Base-by-base conservation (phyloP, 345 rosid species). In the Eucalyptus tenuipes region DNA sequence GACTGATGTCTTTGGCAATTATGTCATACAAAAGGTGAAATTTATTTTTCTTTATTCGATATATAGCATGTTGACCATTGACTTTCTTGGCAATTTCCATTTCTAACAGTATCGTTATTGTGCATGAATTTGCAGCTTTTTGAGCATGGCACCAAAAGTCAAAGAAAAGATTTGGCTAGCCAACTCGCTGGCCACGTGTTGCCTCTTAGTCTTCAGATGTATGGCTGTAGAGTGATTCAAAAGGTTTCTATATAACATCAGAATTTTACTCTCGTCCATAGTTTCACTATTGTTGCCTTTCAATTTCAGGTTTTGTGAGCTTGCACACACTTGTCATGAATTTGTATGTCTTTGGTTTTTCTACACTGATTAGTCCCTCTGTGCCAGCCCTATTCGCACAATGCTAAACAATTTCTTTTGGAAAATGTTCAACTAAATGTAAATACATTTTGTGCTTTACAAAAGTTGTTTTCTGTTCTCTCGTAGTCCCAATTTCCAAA, bases 1-100 rank as follows among this genome's bases (percentile, higher is more conserved):
- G 99, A 95, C 99, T n/a, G 99, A 98, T 94, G 99, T 96, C 61
- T 98, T 98, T 89, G 99, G 99, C 88, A 98, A 98, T 92, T 98
- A 97, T 88, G 99, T 97, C 88, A 95, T 98, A 92, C 99, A 98
- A 91, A 97, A 97, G 91, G 99, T 96, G 93, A 49, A 49, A 87
- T 49, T 50, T 48, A 87, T 59, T 11, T 66, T 49, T 66, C 24
- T 49, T 22, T 47, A 48, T 86, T 86, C 7, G 0, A 86, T 86
- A 17, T 2, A 49, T 50, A 86, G 61, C 29, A 86, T 20, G 87
- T 13, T 52, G 45, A 22, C 87, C 61, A n/a, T 86, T 49, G 25
- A 14, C 47, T 17, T 50, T 86, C 16, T 49, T 53, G 10, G 29
- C 64, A 18, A 24, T 50, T 53, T 18, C 61, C 45, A 8, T 33